phyloP scores from a whole-genome alignment of 2,329 filamentous ascomycete genomes.

The Paraconiothyrium sp. region DNA sequence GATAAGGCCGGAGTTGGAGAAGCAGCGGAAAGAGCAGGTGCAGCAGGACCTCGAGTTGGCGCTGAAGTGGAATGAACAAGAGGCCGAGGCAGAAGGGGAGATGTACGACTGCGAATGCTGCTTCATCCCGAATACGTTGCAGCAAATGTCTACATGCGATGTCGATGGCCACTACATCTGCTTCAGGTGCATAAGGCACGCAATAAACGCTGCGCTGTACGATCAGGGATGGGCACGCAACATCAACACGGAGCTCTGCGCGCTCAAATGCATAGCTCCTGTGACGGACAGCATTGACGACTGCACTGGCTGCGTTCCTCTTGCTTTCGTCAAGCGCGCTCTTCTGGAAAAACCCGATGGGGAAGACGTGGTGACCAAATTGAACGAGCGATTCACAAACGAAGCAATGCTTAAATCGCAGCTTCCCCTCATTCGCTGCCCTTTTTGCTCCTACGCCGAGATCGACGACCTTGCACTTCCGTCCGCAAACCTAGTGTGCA shows the following conservation, averaged over 20 bases:
- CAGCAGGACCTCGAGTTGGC: conserved; percentile 55
- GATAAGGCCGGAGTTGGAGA: conserved; percentile 54
- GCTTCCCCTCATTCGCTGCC: conserved; percentile 81
- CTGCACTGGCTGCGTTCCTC: conserved; percentile 78
- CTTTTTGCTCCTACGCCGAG: conserved; percentile 92
- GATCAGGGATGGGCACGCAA: conserved; percentile 90
- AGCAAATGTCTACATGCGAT: conserved; percentile 78
- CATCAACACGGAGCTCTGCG: conserved; percentile 76
- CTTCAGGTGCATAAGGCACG: conserved; percentile 82
- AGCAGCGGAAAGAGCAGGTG: conserved; percentile 51
- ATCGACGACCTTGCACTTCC: conserved; percentile 65
- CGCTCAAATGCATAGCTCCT: conserved; percentile 84
- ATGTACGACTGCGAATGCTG: conserved; percentile 80
- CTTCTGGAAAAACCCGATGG: conserved; percentile 76
- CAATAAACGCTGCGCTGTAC: conserved; percentile 87
- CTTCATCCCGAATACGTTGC: conserved; percentile 75
- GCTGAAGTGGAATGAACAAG: conserved; percentile 56
- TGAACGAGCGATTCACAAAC: conserved; percentile 81
- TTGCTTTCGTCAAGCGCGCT: conserved; percentile 75
- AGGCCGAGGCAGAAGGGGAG: conserved; percentile 58
- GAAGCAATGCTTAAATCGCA: conserved; percentile 78
- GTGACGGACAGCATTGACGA: conserved; percentile 60
- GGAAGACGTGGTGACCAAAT: conserved; percentile 74
- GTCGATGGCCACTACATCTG: conserved; percentile 76
- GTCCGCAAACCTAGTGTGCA: conserved; percentile 34